Percentiles rank a stretch among this genome's conserved stretches.
These are phyloP conservation scores for Daedaleopsis nitida DNA, from an alignment of 768 basidiomycete species.

Conservation along the genomic window DNA sequence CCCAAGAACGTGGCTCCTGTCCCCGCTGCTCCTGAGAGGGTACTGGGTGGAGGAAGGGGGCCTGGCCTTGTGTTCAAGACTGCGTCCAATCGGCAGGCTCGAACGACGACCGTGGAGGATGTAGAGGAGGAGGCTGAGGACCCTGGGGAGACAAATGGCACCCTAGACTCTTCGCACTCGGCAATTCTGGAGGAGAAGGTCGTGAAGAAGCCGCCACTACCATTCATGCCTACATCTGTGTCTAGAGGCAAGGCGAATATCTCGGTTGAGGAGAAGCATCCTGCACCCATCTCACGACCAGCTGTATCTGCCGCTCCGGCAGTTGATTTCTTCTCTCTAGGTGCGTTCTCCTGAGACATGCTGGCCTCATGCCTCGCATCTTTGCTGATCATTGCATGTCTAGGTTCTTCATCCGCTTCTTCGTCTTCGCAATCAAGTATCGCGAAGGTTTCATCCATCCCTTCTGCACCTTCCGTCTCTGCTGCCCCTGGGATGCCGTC, in stretches of 20 bases:
- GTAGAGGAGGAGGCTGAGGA: constrained; percentile 23
- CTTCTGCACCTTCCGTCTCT: constrained; percentile 17
- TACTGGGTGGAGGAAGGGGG: constrained; percentile 65
- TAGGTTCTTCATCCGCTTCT: constrained; percentile 29
- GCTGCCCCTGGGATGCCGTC: constrained; percentile 17
- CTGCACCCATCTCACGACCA: constrained; percentile 13
- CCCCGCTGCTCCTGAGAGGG: constrained; percentile 47
- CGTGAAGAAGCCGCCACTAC: constrained; percentile 35
- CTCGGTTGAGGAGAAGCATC: constrained; percentile 32
- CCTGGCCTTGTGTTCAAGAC: constrained; percentile 64
- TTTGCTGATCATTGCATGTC: constrained; percentile 2
- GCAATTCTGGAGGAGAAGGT: constrained; percentile 18
- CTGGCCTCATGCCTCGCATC: neutral
- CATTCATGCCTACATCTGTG: constrained; percentile 62
- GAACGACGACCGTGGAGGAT: constrained; percentile 33
- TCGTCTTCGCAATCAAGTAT: constrained; percentile 16
- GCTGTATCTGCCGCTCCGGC: constrained; percentile 36
- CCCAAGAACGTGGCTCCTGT: constrained; percentile 60
- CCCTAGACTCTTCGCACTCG: constrained; percentile 10
- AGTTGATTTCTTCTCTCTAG: constrained; percentile 71
- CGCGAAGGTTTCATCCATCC: neutral
- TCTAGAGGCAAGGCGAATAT: constrained; percentile 59
- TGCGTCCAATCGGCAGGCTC: constrained; percentile 19
- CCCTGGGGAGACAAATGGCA: constrained; percentile 6
- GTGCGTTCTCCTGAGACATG: constrained; percentile 36